phyloP scores from a whole-genome alignment of 108 stramenopile species.

The Seminavis robusta region DNA sequence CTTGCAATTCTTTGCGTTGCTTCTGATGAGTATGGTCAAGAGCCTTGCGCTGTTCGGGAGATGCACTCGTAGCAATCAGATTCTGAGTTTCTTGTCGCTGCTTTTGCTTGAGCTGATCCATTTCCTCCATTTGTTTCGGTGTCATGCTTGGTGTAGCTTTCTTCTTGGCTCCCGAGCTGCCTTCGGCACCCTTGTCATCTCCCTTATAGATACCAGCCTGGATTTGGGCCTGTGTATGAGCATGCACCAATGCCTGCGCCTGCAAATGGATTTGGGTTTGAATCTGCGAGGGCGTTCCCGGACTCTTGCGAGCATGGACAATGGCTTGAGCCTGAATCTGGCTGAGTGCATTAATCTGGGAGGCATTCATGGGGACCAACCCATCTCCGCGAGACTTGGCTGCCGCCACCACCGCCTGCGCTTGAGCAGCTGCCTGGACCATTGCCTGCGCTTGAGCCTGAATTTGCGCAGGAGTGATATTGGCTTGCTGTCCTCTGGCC shows the following conservation, averaged over 20 bases:
- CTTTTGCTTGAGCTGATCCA: too few relatives aligned
- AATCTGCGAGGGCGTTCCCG: conserved; percentile 65
- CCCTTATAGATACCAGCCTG: conserved; percentile 76
- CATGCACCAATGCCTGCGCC: conserved; percentile 71
- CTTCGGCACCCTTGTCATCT: conserved; percentile 17
- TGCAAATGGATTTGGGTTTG: conserved; percentile 83
- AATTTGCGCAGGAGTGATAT: conserved; percentile 85
- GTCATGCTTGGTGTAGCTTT: conserved; percentile 19
- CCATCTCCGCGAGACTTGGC: conserved; percentile 77
- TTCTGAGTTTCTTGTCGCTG: too few relatives aligned
- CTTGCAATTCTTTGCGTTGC: conserved; percentile 4
- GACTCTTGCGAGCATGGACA: conserved; percentile 72
- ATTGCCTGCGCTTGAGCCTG: conserved; percentile 88
- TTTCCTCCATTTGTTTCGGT: conserved; percentile 3
- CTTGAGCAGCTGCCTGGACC: conserved; percentile 87
- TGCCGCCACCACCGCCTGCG: conserved; percentile 86
- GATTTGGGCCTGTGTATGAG: conserved; percentile 84
- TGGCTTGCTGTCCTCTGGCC: conserved; percentile 79
- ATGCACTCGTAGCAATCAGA: neutral
- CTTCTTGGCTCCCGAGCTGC: neutral
- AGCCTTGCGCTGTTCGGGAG: neutral
- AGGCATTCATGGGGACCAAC: conserved; percentile 60
- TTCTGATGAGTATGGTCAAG: too few relatives aligned
- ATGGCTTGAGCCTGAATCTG: conserved; percentile 88
- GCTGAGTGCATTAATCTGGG: conserved; percentile 65